Evolutionary conservation across 768 basidiomycete genomes (phyloP), one percentile per base, ranked within the genome.

Genomic region (Tephrocybe sp.): DNA sequence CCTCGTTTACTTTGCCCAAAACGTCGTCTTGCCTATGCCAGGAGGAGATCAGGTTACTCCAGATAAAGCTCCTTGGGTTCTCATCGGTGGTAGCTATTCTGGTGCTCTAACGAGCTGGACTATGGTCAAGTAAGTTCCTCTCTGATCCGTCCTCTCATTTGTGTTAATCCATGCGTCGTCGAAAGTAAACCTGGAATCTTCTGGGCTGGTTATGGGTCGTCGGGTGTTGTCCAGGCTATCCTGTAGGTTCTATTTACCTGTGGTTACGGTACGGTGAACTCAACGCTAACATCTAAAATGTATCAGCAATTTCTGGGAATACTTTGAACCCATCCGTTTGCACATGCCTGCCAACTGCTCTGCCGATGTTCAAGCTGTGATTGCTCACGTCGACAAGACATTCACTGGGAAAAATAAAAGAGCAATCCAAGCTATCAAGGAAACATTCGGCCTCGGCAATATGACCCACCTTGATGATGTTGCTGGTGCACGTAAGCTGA

Each of bases 291-390:
- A 36, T 2, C 24, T 15, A 16, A 11, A 4, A 11, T 23, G 13
- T 6, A 41, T 45, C 27, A 49, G 53, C 56, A 78, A 84, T 61
- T 84, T 79, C 59, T 87, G 83, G 83, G 71, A 70, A 54, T 90
- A 88, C 58, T 88, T 85, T 62, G 85, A 86, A 51, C 86, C 86
- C 11, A 78, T 86, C 55, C 79, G 79, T 13, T 70, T 78, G 55
- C 68, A 79, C 57, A 88, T 87, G 84, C 82, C 86, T 2, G 42
- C 58, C 54, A 89, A 90, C 63, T 90, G 88, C 65, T 87, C 85
- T 7, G 76, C 83, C 0, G 88, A 90, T 57, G 75, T 88, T 24
- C 68, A 85, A 61, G 76, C 75, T 4, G 84, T 83, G 13, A 75
- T 88, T 45, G 59, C 74, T 4, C 75, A 85, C 55, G 66, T 88